Evolutionary conservation across 2,329 filamentous ascomycete species (phyloP), one percentile per base, ranked within the genome.

Genomic region (Cyphellophora attinorum): DNA sequence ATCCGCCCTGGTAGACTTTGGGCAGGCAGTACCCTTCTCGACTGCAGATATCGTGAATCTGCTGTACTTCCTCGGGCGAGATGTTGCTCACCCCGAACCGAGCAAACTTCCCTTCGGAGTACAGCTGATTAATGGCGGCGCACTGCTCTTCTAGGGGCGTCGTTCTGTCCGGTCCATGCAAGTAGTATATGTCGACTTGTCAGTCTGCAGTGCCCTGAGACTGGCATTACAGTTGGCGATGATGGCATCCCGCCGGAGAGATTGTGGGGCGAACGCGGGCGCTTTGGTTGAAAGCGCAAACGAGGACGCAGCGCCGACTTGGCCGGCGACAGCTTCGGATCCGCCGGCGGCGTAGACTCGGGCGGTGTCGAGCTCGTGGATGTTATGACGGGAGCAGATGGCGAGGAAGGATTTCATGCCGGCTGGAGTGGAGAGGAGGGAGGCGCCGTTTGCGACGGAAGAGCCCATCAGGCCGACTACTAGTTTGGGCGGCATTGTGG

Each of bases 11-110:
- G 33, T 64, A 64, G 34, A 53, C 57, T 5, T 40, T 50, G 1
- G 60, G 61, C 33, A 61, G 59, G n/a, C 46, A 38, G 21, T 45
- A 60, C 19, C 45, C 48, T 3, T 58, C 50, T 27, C 48, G 28
- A 13, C 59, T 56, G 41, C 54, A 57, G 11, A 60, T 40, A 3
- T 46, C 42, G 16, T 62, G 39, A 15, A 53, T 54, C n/a, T 53
- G 37, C 33, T 54, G 40, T 1, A 63, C 47, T 12, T n/a, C n/a
- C 12, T n/a, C n/a, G 0, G 52, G 45, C 1, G 51, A 38, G 11
- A 56, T 51, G 37, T 64, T 64, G 52, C 58, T 60, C 0, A 65
- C 46, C 2, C 60, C 60, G 45, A 60, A 58, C 3, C 41, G 42
- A 15, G 54, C 51, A 38, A 56, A 56, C 19, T 52, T 49, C 5